Base-by-base conservation (phyloP, 1,284 basidiomycete genomes). In the Fomes fomentarius region DNA sequence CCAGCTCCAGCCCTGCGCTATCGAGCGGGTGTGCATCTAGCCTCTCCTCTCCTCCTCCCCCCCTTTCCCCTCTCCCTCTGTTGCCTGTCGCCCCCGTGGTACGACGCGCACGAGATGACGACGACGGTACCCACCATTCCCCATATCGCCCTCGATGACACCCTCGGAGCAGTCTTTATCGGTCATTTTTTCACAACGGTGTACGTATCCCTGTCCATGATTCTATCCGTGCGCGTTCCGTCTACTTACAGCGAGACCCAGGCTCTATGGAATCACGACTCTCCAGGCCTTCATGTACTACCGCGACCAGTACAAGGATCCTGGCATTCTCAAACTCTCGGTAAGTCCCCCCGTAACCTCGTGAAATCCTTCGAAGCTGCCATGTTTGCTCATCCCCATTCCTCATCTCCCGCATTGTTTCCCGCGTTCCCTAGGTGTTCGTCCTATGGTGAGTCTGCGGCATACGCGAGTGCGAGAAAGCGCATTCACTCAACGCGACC, bases 181-280 rank as follows among this genome's bases (percentile, higher is more conserved):
- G 61, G 61, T 5, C 61, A 63, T 19, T 48, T 58, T 17, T 46
- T 46, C 4, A 54, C 58, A 4, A 54, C 53, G 7, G 24, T 63
- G 61, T 63, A 28, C 37, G 61, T 57, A n/a, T n/a, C n/a, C n/a
- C n/a, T n/a, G n/a, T n/a, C n/a, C n/a, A n/a, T n/a, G n/a, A n/a
- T n/a, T n/a, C n/a, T n/a, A n/a, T n/a, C n/a, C n/a, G n/a, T n/a
- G n/a, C n/a, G n/a, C n/a, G n/a, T n/a, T n/a, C n/a, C n/a, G n/a
- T n/a, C n/a, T n/a, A n/a, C n/a, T n/a, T n/a, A n/a, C n/a, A n/a
- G n/a, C n/a, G n/a, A n/a, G n/a, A n/a, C 10, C 1, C 50, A 63
- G 61, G 4, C 51, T 63, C 33, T 63, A 60, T 37, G 61, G 61
- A n/a, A 63, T 63, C 19, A 63, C 61, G 4, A 56, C 56, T 30